A percentile compares a stretch with the other conserved stretches of the same genome.
phyloP scores from a whole-genome alignment of 345 rosid species.

The Corchorus capsularis region DNA sequence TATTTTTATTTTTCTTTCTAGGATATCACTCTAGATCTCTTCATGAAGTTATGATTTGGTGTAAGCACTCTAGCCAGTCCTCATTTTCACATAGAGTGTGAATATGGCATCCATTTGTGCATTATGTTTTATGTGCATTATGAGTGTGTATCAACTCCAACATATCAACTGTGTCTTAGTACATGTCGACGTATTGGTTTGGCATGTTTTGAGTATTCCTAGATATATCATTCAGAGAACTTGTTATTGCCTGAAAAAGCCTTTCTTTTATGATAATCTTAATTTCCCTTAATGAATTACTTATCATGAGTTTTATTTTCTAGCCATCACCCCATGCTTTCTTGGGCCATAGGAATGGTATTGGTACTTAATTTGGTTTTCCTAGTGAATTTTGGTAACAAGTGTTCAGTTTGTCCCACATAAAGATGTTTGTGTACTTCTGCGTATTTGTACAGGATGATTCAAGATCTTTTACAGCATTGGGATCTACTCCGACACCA shows the following conservation, averaged over 20 bases:
- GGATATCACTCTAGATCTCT: neutral
- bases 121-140: neutral
- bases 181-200: neutral
- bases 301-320: conserved; percentile 4
- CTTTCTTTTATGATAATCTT: neutral
- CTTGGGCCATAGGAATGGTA: neutral
- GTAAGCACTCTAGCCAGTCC: neutral
- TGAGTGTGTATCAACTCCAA: neutral
- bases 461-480: conserved; percentile 35
- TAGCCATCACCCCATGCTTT: neutral
- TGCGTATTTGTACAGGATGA: conserved; percentile 57
- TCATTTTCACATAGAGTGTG: conserved; percentile 4
- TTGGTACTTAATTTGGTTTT: neutral
- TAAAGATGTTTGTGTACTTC: neutral
- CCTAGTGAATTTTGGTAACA: neutral
- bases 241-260: neutral
- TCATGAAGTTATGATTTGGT: neutral
- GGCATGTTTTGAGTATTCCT: neutral
- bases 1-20: neutral
- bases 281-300: neutral
- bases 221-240: neutral
- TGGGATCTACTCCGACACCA: conserved; percentile 61
- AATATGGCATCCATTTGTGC: neutral
- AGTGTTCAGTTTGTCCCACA: neutral
- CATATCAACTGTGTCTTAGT: neutral